phyloP scores from a whole-genome alignment of 176 grass and related monocot species.

The Musa schizocarpa region DNA sequence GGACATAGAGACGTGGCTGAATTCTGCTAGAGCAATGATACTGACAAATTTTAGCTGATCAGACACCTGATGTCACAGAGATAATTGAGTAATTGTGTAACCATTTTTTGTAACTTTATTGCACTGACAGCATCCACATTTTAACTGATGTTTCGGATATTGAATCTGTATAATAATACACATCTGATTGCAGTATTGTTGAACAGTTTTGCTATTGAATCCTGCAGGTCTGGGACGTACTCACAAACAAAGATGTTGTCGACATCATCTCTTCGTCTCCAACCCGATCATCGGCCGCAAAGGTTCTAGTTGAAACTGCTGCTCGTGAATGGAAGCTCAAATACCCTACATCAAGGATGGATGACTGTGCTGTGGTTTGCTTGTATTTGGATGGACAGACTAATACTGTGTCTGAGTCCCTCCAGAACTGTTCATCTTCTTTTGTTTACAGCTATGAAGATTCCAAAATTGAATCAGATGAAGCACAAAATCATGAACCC shows the following conservation, averaged over 20 bases:
- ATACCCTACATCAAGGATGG: constrained; percentile 76
- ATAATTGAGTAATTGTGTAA: background rate
- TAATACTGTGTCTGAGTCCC: constrained; percentile 43
- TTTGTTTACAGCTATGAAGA: constrained; percentile 42
- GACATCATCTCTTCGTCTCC: constrained; percentile 66
- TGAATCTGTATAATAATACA: background rate
- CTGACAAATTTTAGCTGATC: background rate
- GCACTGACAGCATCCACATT: background rate
- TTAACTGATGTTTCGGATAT: background rate
- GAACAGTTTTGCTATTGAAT: constrained; percentile 6
- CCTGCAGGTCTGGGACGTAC: constrained; percentile 92
- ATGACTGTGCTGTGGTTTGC: constrained; percentile 86
- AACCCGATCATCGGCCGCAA: constrained; percentile 55
- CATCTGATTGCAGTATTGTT: background rate
- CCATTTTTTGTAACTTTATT: background rate
- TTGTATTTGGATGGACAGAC: constrained; percentile 73
- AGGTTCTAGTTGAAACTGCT: constrained; percentile 61
- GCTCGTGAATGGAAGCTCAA: constrained; percentile 88
- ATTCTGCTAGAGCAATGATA: too few relatives aligned
- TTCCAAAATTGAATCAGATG: constrained; percentile 32
- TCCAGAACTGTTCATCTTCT: constrained; percentile 26
- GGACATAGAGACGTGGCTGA: too few relatives aligned
- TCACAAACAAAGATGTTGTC: constrained; percentile 86
- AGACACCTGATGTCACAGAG: background rate
- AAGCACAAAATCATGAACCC: constrained; percentile 40